These are phyloP conservation scores for Irineochytrium annulatum DNA, from an alignment of 192 early-diverging fungal species.

Conservation along the genomic window DNA sequence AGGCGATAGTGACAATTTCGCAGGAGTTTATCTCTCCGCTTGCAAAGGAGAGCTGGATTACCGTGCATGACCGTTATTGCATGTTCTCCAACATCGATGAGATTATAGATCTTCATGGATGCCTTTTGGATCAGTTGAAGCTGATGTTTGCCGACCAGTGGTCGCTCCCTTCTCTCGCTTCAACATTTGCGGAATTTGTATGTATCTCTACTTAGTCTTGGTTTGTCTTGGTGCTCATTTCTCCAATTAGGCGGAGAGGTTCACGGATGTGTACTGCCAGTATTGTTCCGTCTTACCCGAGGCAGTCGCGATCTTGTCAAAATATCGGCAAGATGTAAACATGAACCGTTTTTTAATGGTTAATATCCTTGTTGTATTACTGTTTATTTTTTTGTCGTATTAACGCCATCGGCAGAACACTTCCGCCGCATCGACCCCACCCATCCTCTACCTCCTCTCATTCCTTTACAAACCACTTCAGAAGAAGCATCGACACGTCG, in stretches of 20 bases:
- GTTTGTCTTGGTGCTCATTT: background rate
- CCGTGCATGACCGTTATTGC: slow-evolving; percentile 17
- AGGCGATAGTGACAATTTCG: slow-evolving; percentile 4
- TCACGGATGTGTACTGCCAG: slow-evolving; percentile 22
- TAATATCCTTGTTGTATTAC: background rate
- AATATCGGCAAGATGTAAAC: slow-evolving; percentile 20
- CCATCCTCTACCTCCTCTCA: slow-evolving; percentile 33
- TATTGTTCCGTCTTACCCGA: slow-evolving; percentile 24
- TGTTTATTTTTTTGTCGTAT: background rate
- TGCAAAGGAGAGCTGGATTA: slow-evolving; percentile 19
- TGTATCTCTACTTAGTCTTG: too few species aligned
- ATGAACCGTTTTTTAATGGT: slow-evolving; percentile 29
- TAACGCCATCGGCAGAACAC: slow-evolving; percentile 13
- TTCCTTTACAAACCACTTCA: slow-evolving; percentile 30
- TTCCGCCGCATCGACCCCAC: slow-evolving; percentile 13
- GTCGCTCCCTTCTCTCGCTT: too few species aligned
- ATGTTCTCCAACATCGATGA: slow-evolving; percentile 29
- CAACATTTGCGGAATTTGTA: too few species aligned
- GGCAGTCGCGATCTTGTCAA: slow-evolving; percentile 21
- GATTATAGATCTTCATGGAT: slow-evolving; percentile 18
- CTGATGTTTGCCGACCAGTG: too few species aligned
- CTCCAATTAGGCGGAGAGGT: slow-evolving; percentile 22
- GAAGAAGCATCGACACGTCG: slow-evolving; percentile 17
- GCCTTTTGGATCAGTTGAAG: too few species aligned
- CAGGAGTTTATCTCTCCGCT: slow-evolving; percentile 33